These are phyloP conservation scores for Gastrolobium bilobum DNA, from an alignment of 306 rosid genomes.

Conservation along the genomic window DNA sequence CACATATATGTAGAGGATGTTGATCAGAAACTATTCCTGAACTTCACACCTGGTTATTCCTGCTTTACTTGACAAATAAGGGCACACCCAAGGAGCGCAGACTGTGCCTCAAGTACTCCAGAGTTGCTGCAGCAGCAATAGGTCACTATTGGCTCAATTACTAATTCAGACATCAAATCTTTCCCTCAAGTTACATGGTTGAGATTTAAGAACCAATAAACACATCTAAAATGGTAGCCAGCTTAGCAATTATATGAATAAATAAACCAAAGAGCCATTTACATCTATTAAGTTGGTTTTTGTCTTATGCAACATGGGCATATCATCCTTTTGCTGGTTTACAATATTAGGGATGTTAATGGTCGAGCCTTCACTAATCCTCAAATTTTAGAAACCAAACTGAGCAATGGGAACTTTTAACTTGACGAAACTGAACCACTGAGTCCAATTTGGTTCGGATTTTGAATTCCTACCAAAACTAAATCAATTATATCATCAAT, in stretches of 20 bases:
- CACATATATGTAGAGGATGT: background rate
- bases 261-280: slow-evolving; percentile 10
- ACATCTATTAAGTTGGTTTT: slow-evolving; percentile 13
- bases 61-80: slow-evolving; percentile 14
- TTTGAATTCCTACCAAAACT: background rate
- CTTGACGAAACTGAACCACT: background rate
- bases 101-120: slow-evolving; percentile 28
- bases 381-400: slow-evolving; percentile 25
- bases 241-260: slow-evolving; percentile 15
- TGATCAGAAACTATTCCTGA: background rate
- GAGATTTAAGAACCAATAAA: slow-evolving; percentile 38
- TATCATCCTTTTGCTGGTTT: background rate
- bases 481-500: slow-evolving; percentile 21
- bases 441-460: background rate
- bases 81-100: background rate
- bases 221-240: slow-evolving; percentile 28
- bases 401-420: slow-evolving; percentile 1
- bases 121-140: slow-evolving; percentile 2
- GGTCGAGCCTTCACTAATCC: slow-evolving; percentile 24
- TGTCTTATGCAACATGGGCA: background rate
- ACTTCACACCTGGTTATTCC: background rate
- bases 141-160: slow-evolving; percentile 32
- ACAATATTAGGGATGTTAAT: slow-evolving; percentile 5
- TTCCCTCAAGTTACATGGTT: slow-evolving; percentile 13
- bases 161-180: slow-evolving; percentile 5